Conservation (phyloP, 2,329 filamentous ascomycete genomes). For the Calycina herbarum region DNA sequence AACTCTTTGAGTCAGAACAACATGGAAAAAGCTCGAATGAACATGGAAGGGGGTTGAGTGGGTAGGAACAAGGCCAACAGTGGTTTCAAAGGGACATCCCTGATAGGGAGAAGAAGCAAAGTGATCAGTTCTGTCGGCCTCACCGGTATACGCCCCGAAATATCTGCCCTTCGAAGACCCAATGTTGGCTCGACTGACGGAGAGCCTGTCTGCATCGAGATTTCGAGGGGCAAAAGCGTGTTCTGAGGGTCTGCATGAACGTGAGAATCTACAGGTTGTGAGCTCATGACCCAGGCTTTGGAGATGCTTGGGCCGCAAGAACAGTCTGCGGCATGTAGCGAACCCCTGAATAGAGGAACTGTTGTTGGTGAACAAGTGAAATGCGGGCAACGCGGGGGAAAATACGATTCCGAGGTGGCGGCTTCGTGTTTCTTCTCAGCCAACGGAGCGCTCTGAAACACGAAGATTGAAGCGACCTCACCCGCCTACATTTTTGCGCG, state of each 20-base stretch:
- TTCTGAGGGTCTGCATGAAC: neutral
- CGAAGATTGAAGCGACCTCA: constrained; percentile 8
- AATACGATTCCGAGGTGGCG: neutral
- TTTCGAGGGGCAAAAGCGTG: neutral
- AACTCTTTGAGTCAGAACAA: neutral
- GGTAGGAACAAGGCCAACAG: neutral
- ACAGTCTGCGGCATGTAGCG: neutral
- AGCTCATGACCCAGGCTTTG: neutral
- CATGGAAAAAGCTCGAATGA: neutral
- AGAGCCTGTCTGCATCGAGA: neutral
- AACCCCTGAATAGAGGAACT: neutral
- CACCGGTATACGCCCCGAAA: neutral
- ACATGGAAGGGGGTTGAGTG: neutral
- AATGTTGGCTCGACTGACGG: neutral
- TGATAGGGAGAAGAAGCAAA: neutral
- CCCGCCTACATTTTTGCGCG: neutral
- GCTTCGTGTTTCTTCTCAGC: constrained; percentile 2
- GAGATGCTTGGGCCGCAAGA: neutral
- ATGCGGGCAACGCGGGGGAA: neutral
- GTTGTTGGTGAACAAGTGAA: neutral
- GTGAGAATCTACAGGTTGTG: neutral
- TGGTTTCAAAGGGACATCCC: neutral
- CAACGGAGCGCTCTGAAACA: constrained; percentile 10
- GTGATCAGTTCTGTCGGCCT: neutral
- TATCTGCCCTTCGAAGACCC: too few relatives aligned